phyloP scores from a whole-genome alignment of 2,329 filamentous ascomycete genomes.

The Paraphaeosphaeria minitans region DNA sequence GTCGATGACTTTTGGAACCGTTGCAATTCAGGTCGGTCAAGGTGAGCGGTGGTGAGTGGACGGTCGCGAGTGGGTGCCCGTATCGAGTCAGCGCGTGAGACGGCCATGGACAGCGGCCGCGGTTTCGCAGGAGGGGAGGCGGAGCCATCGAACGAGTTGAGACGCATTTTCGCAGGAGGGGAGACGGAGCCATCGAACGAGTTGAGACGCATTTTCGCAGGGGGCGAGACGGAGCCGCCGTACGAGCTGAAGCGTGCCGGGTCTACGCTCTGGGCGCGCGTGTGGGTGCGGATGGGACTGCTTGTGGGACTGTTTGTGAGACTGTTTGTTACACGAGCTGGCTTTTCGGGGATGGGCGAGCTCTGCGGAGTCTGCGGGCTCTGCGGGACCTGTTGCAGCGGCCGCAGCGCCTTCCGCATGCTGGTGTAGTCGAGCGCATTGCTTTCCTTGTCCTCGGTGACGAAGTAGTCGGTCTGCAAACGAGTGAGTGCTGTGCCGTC shows the following conservation, averaged over 20 bases:
- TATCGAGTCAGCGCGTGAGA: constrained; percentile 47
- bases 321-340: constrained; percentile 21
- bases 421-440: constrained; percentile 71
- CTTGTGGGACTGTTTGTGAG: neutral
- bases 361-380: constrained; percentile 67
- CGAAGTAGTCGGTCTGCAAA: constrained; percentile 54
- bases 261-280: constrained; percentile 45
- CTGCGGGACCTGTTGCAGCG: constrained; percentile 55
- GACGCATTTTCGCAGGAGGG: constrained; percentile 42
- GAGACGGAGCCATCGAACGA: constrained; percentile 55
- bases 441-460: constrained; percentile 46
- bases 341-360: constrained; percentile 37
- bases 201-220: constrained; percentile 35
- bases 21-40: constrained; percentile 67
- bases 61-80: constrained; percentile 44
- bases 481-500: constrained; percentile 66
- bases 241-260: constrained; percentile 43
- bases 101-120: constrained; percentile 48
- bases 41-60: constrained; percentile 36
- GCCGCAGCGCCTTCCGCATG: constrained; percentile 77
- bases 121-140: constrained; percentile 52
- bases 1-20: constrained; percentile 87
- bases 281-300: constrained; percentile 18
- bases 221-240: constrained; percentile 51
- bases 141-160: constrained; percentile 54